A percentile compares a stretch with the other conserved stretches of the same genome.
phyloP scores from a whole-genome alignment of 2,329 filamentous ascomycete species.

The Ophiosphaerella herpotricha region DNA sequence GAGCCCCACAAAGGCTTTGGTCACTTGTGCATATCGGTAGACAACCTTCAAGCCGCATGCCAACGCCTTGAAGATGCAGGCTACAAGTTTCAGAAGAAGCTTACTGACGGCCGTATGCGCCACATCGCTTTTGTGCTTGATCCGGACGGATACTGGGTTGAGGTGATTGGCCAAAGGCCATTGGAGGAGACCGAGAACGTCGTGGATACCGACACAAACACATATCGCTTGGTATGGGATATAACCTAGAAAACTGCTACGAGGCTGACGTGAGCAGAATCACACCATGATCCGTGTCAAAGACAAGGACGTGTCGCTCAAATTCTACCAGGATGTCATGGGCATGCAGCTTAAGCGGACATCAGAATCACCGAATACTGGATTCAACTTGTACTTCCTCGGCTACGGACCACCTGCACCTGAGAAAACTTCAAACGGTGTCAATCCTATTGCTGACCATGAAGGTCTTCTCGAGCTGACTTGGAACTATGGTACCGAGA shows the following conservation, averaged over 20 bases:
- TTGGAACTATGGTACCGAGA: constrained; percentile 83
- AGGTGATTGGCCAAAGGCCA: constrained; percentile 74
- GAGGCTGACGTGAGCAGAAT: constrained; percentile 58
- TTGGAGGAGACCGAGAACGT: constrained; percentile 73
- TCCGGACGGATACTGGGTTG: constrained; percentile 75
- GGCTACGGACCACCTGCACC: constrained; percentile 65
- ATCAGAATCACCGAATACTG: constrained; percentile 68
- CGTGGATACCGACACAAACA: constrained; percentile 71
- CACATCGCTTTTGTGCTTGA: constrained; percentile 90
- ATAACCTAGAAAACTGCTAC: background rate
- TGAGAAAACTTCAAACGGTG: constrained; percentile 58
- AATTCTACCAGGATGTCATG: constrained; percentile 71
- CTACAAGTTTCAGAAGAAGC: constrained; percentile 93
- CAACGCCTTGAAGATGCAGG: constrained; percentile 86
- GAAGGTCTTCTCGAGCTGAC: constrained; percentile 91
- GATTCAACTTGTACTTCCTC: constrained; percentile 92
- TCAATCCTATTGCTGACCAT: constrained; percentile 65
- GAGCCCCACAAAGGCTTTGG: constrained; percentile 86
- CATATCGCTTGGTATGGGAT: constrained; percentile 67
- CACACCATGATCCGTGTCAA: constrained; percentile 97
- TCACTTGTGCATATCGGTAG: constrained; percentile 75
- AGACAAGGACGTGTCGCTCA: constrained; percentile 53
- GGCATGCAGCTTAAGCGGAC: constrained; percentile 85
- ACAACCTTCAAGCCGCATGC: constrained; percentile 82
- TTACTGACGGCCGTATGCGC: constrained; percentile 73